Evolutionary conservation across 2,329 filamentous ascomycete genomes (phyloP).

Genomic region (Phyllosticta capitalensis): DNA sequence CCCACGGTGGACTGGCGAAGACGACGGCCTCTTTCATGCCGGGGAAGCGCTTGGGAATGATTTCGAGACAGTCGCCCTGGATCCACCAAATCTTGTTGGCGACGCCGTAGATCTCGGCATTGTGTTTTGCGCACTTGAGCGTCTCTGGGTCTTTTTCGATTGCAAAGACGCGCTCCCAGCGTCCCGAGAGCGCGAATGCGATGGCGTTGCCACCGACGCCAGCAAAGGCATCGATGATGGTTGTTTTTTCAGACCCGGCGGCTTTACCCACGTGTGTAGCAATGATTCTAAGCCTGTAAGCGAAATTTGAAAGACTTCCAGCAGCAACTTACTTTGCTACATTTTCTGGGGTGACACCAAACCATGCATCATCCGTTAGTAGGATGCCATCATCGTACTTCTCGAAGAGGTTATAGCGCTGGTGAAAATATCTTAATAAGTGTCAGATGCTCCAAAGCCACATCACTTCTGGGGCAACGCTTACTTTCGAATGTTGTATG

Average conservation of each 20-base stretch:
- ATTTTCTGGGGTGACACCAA: slow-evolving; percentile 88
- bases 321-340: slow-evolving; percentile 59
- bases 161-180: slow-evolving; percentile 76
- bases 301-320: background rate
- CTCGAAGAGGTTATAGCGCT: slow-evolving; percentile 79
- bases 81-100: slow-evolving; percentile 73
- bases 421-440: slow-evolving; percentile 70
- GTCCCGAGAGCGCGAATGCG: slow-evolving; percentile 73
- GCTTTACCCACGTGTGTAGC: slow-evolving; percentile 58
- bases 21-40: slow-evolving; percentile 43
- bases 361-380: slow-evolving; percentile 93
- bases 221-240: slow-evolving; percentile 80
- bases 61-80: slow-evolving; percentile 75
- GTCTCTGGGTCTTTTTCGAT: slow-evolving; percentile 76
- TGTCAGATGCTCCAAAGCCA: background rate
- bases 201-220: slow-evolving; percentile 92
- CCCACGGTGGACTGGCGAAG: slow-evolving; percentile 68
- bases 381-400: slow-evolving; percentile 79
- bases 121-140: slow-evolving; percentile 84
- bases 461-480: slow-evolving; percentile 12
- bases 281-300: slow-evolving; percentile 49
- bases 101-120: slow-evolving; percentile 78
- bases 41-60: slow-evolving; percentile 46
- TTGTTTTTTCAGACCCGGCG: slow-evolving; percentile 41
- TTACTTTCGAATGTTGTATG: slow-evolving; percentile 77